A percentile compares a stretch with the other conserved stretches of the same genome.
Conservation (phyloP, 768 basidiomycete genomes). For the Trametes cubensis region DNA sequence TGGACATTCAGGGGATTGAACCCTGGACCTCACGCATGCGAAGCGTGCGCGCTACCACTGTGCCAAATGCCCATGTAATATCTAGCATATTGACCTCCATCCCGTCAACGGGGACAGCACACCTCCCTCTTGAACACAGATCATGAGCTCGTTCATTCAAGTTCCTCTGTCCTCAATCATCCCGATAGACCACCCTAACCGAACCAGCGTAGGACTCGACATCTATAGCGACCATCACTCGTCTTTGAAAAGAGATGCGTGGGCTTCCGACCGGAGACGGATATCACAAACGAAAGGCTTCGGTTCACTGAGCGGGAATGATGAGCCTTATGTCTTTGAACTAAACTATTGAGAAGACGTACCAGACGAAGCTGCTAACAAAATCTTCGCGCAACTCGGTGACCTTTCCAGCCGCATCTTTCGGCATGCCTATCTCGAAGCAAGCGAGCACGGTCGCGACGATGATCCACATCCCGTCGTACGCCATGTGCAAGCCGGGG, state of each 20-base stretch:
- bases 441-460: conserved; percentile 27
- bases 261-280: conserved; percentile 1
- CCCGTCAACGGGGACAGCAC: too few species aligned
- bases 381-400: conserved; percentile 38
- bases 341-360: conserved; percentile 2
- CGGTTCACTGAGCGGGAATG: conserved; percentile 5
- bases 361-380: conserved; percentile 37
- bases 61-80: conserved; percentile 34
- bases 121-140: too few species aligned
- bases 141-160: too few species aligned
- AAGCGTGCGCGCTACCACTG: conserved; percentile 42
- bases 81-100: too few species aligned
- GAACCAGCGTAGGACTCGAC: too few species aligned
- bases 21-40: conserved; percentile 39
- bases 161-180: too few species aligned
- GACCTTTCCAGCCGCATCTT: conserved; percentile 22
- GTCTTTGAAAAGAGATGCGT: too few species aligned
- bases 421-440: conserved; percentile 23
- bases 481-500: conserved; percentile 30
- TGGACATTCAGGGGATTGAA: conserved; percentile 38
- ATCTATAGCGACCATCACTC: too few species aligned
- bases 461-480: conserved; percentile 29
- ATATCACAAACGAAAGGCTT: conserved; percentile 16
- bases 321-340: not conserved
- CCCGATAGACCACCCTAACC: not conserved